Evolutionary conservation across 306 rosid species (phyloP).

Genomic region (Corylus avellana): DNA sequence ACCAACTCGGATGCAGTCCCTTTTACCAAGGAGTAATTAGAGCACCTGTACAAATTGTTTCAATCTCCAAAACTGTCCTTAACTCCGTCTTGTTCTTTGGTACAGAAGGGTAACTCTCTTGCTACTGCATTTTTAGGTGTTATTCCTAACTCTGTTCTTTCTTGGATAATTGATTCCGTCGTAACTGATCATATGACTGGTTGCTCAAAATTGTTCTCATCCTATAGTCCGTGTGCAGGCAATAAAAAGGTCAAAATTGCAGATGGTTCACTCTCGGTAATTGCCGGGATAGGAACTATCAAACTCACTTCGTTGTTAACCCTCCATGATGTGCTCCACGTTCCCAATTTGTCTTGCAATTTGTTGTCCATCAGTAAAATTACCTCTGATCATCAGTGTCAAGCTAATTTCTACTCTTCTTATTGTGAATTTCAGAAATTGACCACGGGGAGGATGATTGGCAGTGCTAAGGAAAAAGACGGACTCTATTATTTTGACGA

Average conservation of each 20-base stretch:
- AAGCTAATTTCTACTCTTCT: not conserved
- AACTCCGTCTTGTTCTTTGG: no score
- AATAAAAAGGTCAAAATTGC: not conserved
- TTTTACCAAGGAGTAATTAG: no score
- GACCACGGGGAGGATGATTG: constrained; percentile 12
- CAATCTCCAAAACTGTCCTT: no score
- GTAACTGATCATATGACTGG: constrained; percentile 6
- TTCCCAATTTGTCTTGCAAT: not conserved
- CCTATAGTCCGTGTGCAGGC: not conserved
- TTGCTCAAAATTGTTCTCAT: not conserved
- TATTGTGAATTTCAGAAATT: constrained; percentile 6
- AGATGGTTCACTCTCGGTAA: not conserved
- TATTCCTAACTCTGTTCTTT: no score
- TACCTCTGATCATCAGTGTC: not conserved
- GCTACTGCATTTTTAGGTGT: no score
- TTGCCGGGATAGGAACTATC: not conserved
- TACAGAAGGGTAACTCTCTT: no score
- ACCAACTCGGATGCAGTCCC: no score
- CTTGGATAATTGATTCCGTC: not conserved
- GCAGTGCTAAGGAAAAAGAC: constrained; percentile 3
- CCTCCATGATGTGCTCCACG: not conserved
- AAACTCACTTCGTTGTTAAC: not conserved
- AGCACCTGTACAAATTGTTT: no score
- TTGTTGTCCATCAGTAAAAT: constrained; percentile 1
- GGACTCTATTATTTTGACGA: constrained; percentile 6